Evolutionary conservation across 768 basidiomycete genomes (phyloP).

Genomic region (Phaeotremella fagi): DNA sequence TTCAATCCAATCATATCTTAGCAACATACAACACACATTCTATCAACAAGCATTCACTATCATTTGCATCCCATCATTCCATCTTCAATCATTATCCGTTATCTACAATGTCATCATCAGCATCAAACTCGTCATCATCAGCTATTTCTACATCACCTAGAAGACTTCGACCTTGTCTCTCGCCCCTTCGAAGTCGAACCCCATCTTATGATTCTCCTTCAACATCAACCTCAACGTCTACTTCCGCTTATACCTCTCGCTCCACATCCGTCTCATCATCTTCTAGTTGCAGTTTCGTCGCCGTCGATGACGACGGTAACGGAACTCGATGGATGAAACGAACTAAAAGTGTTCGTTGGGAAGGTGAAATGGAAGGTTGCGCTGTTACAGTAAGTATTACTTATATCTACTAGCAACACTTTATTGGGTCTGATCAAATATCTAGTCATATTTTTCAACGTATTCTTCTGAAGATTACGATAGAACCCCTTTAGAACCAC

Average conservation of each 20-base stretch:
- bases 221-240: neutral
- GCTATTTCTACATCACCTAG: conserved; percentile 5
- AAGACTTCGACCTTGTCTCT: conserved; percentile 25
- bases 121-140: neutral
- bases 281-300: conserved; percentile 9
- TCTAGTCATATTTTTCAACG: conserved; percentile 49
- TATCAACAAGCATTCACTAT: too few relatives aligned
- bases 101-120: neutral
- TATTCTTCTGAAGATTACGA: conserved; percentile 60
- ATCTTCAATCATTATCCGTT: neutral
- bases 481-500: conserved; percentile 68
- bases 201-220: neutral
- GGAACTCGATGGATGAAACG: conserved; percentile 8
- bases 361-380: conserved; percentile 25
- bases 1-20: neutral
- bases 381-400: conserved; percentile 30
- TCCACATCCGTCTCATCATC: conserved; percentile 19
- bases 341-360: conserved; percentile 35
- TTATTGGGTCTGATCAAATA: neutral
- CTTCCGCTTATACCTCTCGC: neutral
- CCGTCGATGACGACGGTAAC: neutral
- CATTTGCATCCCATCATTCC: too few relatives aligned
- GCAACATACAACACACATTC: neutral
- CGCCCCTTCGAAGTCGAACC: conserved; percentile 13
- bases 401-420: neutral